Evolutionary conservation across 495 filamentous ascomycete genomes (phyloP).

Genomic region (Penicillium argentinense): DNA sequence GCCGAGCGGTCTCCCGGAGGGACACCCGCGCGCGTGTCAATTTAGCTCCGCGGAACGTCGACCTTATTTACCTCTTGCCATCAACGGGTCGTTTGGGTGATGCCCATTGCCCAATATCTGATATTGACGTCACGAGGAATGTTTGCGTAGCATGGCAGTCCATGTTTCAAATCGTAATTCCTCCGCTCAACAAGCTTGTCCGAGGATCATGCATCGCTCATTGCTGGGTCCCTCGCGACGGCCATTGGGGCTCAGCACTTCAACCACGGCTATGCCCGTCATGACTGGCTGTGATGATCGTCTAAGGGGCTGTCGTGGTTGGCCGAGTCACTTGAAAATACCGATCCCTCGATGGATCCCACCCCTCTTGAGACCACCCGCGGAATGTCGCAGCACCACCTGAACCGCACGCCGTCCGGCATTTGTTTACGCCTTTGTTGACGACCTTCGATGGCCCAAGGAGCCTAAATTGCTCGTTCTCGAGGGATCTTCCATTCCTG

Average conservation of each 20-base stretch:
- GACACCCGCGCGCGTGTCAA: too few relatives aligned
- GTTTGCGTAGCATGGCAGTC: neutral
- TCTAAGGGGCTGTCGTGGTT: slow-evolving; percentile 11
- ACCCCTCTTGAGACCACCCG: slow-evolving; percentile 5
- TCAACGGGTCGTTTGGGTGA: too few relatives aligned
- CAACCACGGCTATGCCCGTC: slow-evolving; percentile 10
- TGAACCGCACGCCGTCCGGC: neutral
- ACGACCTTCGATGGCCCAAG: neutral
- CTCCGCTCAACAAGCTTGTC: neutral
- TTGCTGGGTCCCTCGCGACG: slow-evolving; percentile 4
- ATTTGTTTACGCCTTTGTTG: slow-evolving; percentile 14
- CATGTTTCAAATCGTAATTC: neutral
- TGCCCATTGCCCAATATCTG: too few relatives aligned
- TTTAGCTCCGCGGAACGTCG: too few relatives aligned
- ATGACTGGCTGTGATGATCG: slow-evolving; percentile 2
- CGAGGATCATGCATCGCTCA: slow-evolving; percentile 5
- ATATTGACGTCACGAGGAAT: slow-evolving; percentile 20
- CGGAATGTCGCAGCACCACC: slow-evolving; percentile 23
- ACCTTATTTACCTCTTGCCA: too few relatives aligned
- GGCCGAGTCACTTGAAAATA: slow-evolving; percentile 18
- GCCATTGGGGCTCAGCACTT: neutral
- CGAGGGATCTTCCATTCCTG: slow-evolving; percentile 22
- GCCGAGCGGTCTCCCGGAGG: too few relatives aligned
- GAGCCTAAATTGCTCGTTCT: neutral
- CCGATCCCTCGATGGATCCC: slow-evolving; percentile 13